Base-by-base conservation (phyloP, 257 asterid species). In the Nicotiana undulata region DNA sequence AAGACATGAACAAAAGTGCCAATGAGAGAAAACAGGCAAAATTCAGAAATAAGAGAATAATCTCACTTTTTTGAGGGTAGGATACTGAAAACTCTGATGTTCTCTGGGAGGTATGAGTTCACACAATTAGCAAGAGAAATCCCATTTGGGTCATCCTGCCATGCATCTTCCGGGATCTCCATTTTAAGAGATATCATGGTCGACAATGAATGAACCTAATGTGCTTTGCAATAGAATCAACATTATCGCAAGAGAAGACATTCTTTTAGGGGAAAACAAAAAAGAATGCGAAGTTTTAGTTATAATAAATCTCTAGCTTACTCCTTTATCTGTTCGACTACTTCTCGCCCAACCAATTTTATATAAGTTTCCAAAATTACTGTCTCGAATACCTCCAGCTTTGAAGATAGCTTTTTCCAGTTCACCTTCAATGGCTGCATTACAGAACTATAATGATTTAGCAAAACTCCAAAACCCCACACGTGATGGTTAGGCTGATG, bases 271-370 rank as follows among this genome's bases (percentile, higher is more conserved):
- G 60, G 20, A 2, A 72, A 72, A 13, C 37, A 46, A 72, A 68
- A 72, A 46, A 22, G 24, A 72, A 44, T 72, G 77, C 26, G 37
- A 46, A 44, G 60, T 18, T 18, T 76, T 55, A 59, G 72, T 37
- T 53, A 49, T 58, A 37, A 12, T 22, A 70, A 20, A 70, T 70
- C 52, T n/a, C 70, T 65, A 82, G 81, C 89, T 86, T 88, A 95
- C 99, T 89, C 99, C 98, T 89, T 93, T 95, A 86, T 95, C 98
- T 17, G 97, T 95, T 82, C 98, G 90, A 83, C 99, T 95, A 89
- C 99, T 95, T 90, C 98, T 93, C 28, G 88, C 99, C 99, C 98
- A 92, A 60, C 94, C 91, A 64, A 93, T 88, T 84, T 94, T 95
- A 76, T 90, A 86, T 90, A 95, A 88, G 85, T 93, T 86, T 70